Evolutionary conservation across 2,329 filamentous ascomycete species (phyloP).

Genomic region (Trichoderma sp.): DNA sequence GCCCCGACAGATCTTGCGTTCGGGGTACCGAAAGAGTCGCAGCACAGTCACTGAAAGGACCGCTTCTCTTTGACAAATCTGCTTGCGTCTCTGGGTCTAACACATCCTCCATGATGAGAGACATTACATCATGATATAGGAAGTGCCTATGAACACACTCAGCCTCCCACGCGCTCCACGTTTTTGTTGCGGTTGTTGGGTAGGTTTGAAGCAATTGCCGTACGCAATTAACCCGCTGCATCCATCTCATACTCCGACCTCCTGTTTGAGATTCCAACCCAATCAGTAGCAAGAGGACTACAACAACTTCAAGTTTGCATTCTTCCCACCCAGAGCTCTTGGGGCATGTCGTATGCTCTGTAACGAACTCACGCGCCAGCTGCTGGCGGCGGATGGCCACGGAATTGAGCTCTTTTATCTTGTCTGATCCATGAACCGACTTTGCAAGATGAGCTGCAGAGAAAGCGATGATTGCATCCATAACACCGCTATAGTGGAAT

Average conservation of each 20-base stretch:
- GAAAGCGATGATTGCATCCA: background rate
- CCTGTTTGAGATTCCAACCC: background rate
- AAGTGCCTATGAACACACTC: background rate
- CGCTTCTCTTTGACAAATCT: background rate
- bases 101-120: background rate
- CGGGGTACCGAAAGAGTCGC: background rate
- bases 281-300: background rate
- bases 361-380: background rate
- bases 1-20: background rate
- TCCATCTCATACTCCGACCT: background rate
- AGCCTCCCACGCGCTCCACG: background rate
- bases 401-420: background rate
- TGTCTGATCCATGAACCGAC: background rate
- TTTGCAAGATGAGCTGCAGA: background rate
- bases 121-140: background rate
- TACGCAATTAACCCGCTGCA: background rate
- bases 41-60: background rate
- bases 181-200: background rate
- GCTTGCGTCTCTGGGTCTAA: background rate
- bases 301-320: background rate
- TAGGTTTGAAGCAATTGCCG: background rate
- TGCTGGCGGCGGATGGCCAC: background rate
- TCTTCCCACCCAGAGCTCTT: background rate
- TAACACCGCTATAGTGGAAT: background rate
- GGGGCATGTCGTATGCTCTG: background rate